Evolutionary conservation across 495 filamentous ascomycete genomes (phyloP).

Genomic region (Hyaloscypha variabilis): DNA sequence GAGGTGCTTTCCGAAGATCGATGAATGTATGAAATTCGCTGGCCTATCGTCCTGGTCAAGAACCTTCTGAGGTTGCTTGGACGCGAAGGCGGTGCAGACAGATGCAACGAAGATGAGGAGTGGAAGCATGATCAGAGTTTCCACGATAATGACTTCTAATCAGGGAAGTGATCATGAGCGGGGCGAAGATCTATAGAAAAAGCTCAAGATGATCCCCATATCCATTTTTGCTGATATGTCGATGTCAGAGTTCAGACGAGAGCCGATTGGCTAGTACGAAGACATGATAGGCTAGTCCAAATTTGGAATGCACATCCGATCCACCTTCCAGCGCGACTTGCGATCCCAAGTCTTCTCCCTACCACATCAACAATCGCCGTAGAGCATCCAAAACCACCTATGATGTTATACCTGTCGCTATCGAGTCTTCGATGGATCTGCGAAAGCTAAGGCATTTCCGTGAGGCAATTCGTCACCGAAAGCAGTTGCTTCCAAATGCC

Average conservation of each 20-base stretch:
- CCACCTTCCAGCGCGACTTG: background rate
- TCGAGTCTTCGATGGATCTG: background rate
- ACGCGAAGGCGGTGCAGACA: background rate
- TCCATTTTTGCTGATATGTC: background rate
- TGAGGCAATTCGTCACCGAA: background rate
- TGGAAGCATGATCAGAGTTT: background rate
- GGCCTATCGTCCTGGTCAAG: conserved; percentile 7
- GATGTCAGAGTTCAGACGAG: background rate
- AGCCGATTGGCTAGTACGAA: background rate
- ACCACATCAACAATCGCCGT: background rate
- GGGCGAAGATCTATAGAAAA: background rate
- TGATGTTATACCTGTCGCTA: background rate
- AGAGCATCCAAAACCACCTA: background rate
- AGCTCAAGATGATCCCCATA: no score
- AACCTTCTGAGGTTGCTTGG: background rate
- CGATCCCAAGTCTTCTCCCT: background rate
- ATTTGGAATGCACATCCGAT: background rate
- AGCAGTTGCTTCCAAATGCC: background rate
- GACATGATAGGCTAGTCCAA: background rate
- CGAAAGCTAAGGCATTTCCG: background rate
- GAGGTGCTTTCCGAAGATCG: conserved; percentile 23
- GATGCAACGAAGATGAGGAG: background rate
- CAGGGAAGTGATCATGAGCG: background rate
- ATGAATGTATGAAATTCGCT: conserved; percentile 25
- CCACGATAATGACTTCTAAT: background rate